Evolutionary conservation across 2,329 filamentous ascomycete genomes (phyloP), one percentile per base, ranked within the genome.

Genomic region (Penicillium sclerotiorum): DNA sequence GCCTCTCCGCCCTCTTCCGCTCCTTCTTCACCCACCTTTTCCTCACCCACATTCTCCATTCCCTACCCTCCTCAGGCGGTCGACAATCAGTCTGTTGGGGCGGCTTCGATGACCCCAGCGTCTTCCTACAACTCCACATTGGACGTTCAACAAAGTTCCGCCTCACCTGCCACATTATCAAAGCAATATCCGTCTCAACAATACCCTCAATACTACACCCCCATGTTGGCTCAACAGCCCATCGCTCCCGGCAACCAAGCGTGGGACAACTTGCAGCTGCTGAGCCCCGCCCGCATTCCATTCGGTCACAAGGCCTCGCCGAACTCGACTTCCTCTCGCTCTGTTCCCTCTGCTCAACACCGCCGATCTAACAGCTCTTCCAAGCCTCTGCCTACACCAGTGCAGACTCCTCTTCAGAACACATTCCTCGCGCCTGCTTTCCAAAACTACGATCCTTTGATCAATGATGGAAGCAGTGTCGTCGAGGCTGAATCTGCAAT

Each of bases 401-500:
- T 77, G 38, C 77, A 80, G 52, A 81, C 79, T 8, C 79, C 80
- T 12, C 73, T 76, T 22, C 77, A 80, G 63, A 75, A 77, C 51
- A 73, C 73, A 3, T 80, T 80, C 57, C 65, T 80, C 52, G 70
- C 68, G 4, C 64, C 69, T 25, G 70, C 70, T 22, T 80, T 77
- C 63, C 73, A 74, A 59, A 73, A 70, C 58, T 78, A 74, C 67
- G 70, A 74, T 37, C 64, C 66, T 2, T 67, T 71, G 1, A 66
- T 71, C 11, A 65, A 74, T 17, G 73, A 80, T 67, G 68, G 58
- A 47, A 65, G 63, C 47, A 65, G 66, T 61, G 67, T 74, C n/a
- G n/a, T n/a, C 55, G 73, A 77, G 9, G 77, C 80, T n/a, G 80
- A 84, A 61, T 73, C 80, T 65, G 81, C 80, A 43, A 83, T 85